Conservation (phyloP, 2,329 filamentous ascomycete genomes). For the Sporothrix protearum region DNA sequence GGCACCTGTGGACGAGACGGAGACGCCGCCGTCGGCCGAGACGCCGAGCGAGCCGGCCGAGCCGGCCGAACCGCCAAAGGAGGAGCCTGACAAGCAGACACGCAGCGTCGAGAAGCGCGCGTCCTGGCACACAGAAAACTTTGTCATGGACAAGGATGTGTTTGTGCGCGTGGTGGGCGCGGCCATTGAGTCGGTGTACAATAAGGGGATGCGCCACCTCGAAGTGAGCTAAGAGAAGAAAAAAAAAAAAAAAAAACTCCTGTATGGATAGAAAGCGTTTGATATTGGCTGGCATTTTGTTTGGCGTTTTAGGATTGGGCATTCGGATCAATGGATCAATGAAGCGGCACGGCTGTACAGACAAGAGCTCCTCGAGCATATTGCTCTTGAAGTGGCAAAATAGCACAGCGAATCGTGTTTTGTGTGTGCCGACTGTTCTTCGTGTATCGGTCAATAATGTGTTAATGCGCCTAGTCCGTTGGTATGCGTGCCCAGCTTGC, state of each 20-base stretch:
- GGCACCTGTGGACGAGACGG: neutral
- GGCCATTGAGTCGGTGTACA: conserved; percentile 24
- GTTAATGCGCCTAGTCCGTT: neutral
- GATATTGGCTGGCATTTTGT: neutral
- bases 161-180: conserved; percentile 21
- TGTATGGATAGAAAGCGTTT: neutral
- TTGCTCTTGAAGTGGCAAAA: neutral
- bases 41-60: neutral
- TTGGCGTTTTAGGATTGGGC: neutral
- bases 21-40: neutral
- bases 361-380: too few species aligned
- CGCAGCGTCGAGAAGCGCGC: neutral
- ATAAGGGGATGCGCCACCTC: conserved; percentile 17
- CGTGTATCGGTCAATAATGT: too few species aligned
- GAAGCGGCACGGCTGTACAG: neutral
- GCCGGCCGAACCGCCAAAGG: neutral
- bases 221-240: neutral
- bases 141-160: conserved; percentile 10
- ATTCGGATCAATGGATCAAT: neutral
- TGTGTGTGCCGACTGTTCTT: too few species aligned
- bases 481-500: neutral
- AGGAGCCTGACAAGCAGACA: neutral
- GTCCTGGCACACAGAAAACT: conserved; percentile 20
- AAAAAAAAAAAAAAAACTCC: neutral
- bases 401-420: neutral